These are phyloP conservation scores for Tetracentron sinense DNA, from an alignment of 164 flowering plant genomes.

Conservation along the genomic window DNA sequence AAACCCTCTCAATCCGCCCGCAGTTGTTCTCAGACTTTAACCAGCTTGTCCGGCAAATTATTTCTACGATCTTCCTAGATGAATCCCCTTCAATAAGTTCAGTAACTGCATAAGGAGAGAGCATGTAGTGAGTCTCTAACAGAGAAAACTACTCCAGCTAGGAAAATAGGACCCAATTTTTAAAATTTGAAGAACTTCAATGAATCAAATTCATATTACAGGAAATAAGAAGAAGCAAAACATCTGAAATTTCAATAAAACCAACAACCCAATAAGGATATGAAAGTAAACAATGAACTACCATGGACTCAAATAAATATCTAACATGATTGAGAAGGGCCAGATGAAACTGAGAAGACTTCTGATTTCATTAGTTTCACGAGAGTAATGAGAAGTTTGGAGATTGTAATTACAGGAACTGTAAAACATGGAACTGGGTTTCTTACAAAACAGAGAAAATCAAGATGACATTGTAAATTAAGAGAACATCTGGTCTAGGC, in stretches of 20 bases:
- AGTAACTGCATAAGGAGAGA: conserved; percentile 37
- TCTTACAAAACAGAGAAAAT: not conserved
- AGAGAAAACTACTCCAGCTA: not conserved
- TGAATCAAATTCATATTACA: not conserved
- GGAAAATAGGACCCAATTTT: not conserved
- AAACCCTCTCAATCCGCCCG: conserved; percentile 51
- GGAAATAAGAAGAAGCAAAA: not conserved
- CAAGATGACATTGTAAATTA: not conserved
- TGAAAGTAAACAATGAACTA: not conserved
- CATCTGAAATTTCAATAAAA: too few relatives aligned
- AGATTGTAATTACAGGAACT: not conserved
- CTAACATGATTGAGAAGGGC: too few relatives aligned
- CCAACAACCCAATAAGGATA: not conserved
- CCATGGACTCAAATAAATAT: too few relatives aligned
- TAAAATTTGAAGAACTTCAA: not conserved
- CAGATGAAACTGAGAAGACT: not conserved
- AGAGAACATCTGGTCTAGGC: too few relatives aligned
- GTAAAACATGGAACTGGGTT: not conserved
- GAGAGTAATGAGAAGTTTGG: not conserved
- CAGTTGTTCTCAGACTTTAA: conserved; percentile 49
- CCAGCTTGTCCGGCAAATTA: conserved; percentile 64
- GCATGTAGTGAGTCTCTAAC: not conserved
- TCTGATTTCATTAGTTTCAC: not conserved
- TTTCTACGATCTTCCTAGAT: conserved; percentile 65
- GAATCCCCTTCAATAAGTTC: conserved; percentile 71